Evolutionary conservation across 306 rosid genomes (phyloP).

Genomic region (cucumber (Cucumis sativus)): Cucumber_9930_V3 NC_026656.2:6579001-6579500

Average conservation of each 20-base stretch:
- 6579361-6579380: constrained; percentile 19
- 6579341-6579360: constrained; percentile 50
- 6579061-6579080: constrained; percentile 34
- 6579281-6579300: constrained; percentile 27
- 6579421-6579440: constrained; percentile 22
- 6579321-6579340: constrained; percentile 39
- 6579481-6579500: constrained; percentile 15
- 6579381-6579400: constrained; percentile 16
- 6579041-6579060: constrained; percentile 29
- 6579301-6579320: constrained; percentile 34
- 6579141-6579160: constrained; percentile 55
- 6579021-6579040: not conserved
- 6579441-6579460: constrained; percentile 19
- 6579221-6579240: constrained; percentile 19
- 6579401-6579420: constrained; percentile 24
- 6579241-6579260: constrained; percentile 23
- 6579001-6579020: constrained; percentile 7
- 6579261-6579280: constrained; percentile 24
- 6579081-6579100: constrained; percentile 64
- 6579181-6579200: constrained; percentile 24
- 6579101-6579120: constrained; percentile 64
- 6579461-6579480: constrained; percentile 20
- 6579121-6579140: constrained; percentile 35
- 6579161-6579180: constrained; percentile 28
- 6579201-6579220: constrained; percentile 19